These are phyloP conservation scores for Cutaneotrichosporon cyanovorans DNA, from an alignment of 1,284 basidiomycete species.

Conservation along the genomic window DNA sequence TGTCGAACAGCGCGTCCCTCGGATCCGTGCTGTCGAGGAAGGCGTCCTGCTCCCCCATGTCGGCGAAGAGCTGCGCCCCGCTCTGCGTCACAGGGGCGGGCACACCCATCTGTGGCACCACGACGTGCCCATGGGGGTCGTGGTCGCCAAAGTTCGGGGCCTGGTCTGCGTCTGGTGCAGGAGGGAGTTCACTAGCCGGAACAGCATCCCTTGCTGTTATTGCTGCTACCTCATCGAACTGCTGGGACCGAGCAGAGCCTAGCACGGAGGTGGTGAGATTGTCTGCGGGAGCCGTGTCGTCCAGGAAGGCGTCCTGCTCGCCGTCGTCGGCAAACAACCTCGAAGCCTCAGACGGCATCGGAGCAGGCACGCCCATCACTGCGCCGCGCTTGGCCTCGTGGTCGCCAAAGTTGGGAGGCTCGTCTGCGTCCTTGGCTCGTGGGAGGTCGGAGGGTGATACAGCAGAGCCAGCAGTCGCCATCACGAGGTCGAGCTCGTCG, in stretches of 20 bases:
- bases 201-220: neutral
- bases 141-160: constrained; percentile 8
- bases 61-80: constrained; percentile 5
- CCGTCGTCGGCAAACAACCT: constrained; percentile 11
- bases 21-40: constrained; percentile 5
- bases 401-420: constrained; percentile 5
- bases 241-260: neutral
- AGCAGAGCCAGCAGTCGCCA: neutral
- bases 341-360: neutral
- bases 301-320: constrained; percentile 3
- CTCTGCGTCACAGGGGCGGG: neutral
- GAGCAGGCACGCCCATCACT: constrained; percentile 2
- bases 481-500: neutral
- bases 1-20: constrained; percentile 2
- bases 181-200: neutral
- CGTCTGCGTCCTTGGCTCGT: neutral
- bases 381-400: too few relatives aligned
- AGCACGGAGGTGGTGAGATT: neutral
- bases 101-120: constrained; percentile 1
- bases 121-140: too few relatives aligned
- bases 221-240: neutral
- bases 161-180: constrained; percentile 1
- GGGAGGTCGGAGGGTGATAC: neutral
- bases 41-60: constrained; percentile 3
- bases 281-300: constrained; percentile 1